Evolutionary conservation across 2,329 filamentous ascomycete genomes (phyloP), one percentile per base, ranked within the genome.

Genomic region (Phialocephala subalpina): DNA sequence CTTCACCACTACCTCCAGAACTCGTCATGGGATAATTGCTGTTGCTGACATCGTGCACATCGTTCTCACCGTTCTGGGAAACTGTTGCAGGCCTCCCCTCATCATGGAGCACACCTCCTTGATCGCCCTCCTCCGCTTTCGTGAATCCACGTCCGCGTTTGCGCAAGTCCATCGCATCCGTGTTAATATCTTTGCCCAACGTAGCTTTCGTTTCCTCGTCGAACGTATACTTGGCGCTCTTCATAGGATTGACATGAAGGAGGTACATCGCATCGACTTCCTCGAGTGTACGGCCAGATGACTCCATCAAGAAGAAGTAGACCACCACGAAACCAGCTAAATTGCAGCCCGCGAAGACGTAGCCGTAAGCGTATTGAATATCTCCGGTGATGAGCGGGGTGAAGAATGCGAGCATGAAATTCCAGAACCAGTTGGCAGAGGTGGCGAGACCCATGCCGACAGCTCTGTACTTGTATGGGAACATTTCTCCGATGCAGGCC

Each of bases 271-370:
- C 67, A 64, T 73, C 71, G 12, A 73, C 69, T 52, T 73, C 71
- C 55, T 73, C 71, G 8, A 73, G 57, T 11, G 71, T 72, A 35
- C 63, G 64, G 1, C 66, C 67, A 0, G 60, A 88, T 84, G 75
- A 89, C 76, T 94, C 91, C 64, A 91, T 87, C 58, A 94, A 86
- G 77, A 93, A 93, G 79, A 94, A 92, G 81, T 90, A 94, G 35
- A 94, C 90, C 14, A 93, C 78, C 0, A 88, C 69, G 0, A 87
- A 86, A 0, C 85, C 90, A 0, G 86, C 81, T 20, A 92, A 80
- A 72, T 92, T 91, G 74, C 90, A 93, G 0, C 83, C 89, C 0
- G 90, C 91, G 77, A 94, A 94, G 35, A 94, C 87, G 69, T 93
- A 92, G 2, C 92, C 92, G 73, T 73, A 75, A 1, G 83, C 83